Conservation (phyloP, 2,329 filamentous ascomycete genomes). For the Lecanicillium sp. region DNA sequence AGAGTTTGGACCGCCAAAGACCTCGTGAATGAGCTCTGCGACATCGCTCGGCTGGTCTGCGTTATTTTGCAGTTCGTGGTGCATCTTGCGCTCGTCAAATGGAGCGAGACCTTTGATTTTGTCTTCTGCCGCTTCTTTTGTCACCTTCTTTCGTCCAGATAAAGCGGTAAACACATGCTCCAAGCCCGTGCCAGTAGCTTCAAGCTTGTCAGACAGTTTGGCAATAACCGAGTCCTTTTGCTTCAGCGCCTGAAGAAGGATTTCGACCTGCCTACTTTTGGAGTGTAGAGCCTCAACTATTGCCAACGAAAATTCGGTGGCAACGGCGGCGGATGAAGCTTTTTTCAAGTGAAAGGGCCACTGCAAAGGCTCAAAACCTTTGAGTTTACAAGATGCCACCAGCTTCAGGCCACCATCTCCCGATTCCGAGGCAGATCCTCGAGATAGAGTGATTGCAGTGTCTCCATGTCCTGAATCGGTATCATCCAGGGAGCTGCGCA, state of each 20-base stretch:
- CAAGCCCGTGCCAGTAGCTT: slow-evolving; percentile 43
- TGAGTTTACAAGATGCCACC: slow-evolving; percentile 53
- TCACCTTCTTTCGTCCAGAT: slow-evolving; percentile 41
- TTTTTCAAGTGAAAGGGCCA: slow-evolving; percentile 59
- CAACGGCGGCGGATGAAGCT: slow-evolving; percentile 34
- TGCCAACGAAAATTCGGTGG: slow-evolving; percentile 46
- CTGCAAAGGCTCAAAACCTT: slow-evolving; percentile 55
- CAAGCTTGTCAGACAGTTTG: slow-evolving; percentile 49
- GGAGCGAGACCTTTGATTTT: slow-evolving; percentile 47
- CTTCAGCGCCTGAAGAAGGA: slow-evolving; percentile 36
- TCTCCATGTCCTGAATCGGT: slow-evolving; percentile 37
- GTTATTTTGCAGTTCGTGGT: slow-evolving; percentile 20
- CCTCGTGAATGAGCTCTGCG: slow-evolving; percentile 32
- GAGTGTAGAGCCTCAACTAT: slow-evolving; percentile 42
- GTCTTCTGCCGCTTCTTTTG: slow-evolving; percentile 38
- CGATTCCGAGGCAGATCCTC: slow-evolving; percentile 26
- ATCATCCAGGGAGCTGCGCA: slow-evolving; percentile 47
- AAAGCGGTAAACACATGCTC: slow-evolving; percentile 49
- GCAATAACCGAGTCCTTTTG: slow-evolving; percentile 48
- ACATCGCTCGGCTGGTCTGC: slow-evolving; percentile 26
- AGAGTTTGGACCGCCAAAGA: slow-evolving; percentile 35
- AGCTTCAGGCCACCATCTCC: slow-evolving; percentile 42
- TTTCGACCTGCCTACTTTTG: slow-evolving; percentile 34
- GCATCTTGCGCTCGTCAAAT: slow-evolving; percentile 39
- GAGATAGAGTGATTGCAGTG: slow-evolving; percentile 39